phyloP scores from a whole-genome alignment of 2,329 filamentous ascomycete genomes.

The Sclerotiophoma versabilis region DNA sequence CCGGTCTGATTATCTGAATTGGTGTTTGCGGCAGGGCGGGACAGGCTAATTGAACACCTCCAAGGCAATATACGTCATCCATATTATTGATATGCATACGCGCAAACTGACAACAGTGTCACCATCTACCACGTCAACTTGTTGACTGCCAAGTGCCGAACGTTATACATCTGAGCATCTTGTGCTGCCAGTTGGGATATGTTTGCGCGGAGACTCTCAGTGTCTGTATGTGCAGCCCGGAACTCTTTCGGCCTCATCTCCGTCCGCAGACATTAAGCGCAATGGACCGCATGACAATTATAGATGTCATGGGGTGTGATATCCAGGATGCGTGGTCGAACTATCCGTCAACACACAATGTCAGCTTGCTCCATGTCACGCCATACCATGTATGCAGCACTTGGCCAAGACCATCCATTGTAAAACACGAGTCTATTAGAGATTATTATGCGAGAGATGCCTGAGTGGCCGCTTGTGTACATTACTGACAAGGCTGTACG shows the following conservation, averaged over 20 bases:
- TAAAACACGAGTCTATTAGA: constrained; percentile 46
- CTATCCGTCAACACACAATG: not conserved
- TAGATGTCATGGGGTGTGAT: not conserved
- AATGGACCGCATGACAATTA: not conserved
- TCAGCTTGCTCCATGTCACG: constrained; percentile 1
- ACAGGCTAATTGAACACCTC: constrained; percentile 10
- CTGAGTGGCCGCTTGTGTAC: constrained; percentile 52
- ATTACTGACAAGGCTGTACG: constrained; percentile 50
- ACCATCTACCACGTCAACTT: not conserved
- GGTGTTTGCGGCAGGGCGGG: constrained; percentile 8
- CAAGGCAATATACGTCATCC: constrained; percentile 16
- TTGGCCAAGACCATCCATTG: not conserved
- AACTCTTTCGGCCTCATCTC: not conserved
- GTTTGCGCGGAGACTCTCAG: not conserved
- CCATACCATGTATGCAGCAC: not conserved
- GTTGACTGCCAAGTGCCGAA: not conserved
- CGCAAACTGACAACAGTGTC: not conserved
- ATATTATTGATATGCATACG: not conserved
- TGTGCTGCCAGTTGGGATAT: no score
- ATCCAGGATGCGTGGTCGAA: not conserved
- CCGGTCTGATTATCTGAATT: constrained; percentile 17
- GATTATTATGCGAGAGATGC: constrained; percentile 50
- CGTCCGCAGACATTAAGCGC: not conserved
- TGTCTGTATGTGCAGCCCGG: not conserved
- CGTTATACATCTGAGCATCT: not conserved